Evolutionary conservation across 2,329 filamentous ascomycete species (phyloP).

Genomic region (Aspergillus niger): DNA sequence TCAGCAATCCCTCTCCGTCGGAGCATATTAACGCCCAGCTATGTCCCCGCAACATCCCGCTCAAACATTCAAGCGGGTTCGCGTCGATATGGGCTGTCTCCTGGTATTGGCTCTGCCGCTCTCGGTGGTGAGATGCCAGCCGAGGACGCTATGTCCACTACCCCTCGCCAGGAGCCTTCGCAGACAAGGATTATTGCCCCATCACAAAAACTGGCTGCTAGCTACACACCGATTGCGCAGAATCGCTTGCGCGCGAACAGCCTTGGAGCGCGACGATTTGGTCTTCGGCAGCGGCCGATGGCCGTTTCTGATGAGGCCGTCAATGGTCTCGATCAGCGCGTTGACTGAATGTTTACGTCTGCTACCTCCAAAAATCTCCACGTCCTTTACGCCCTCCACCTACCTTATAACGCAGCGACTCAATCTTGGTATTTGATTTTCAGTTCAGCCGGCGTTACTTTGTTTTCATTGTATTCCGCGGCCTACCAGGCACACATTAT

Average conservation of each 20-base stretch:
- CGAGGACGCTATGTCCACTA: slow-evolving; percentile 23
- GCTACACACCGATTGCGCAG: slow-evolving; percentile 43
- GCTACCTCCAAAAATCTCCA: slow-evolving; percentile 12
- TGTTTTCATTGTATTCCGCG: slow-evolving; percentile 4
- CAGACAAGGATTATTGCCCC: slow-evolving; percentile 38
- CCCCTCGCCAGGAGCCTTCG: slow-evolving; percentile 26
- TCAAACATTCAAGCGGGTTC: slow-evolving; percentile 46
- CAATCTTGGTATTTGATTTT: slow-evolving; percentile 23
- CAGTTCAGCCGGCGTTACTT: slow-evolving; percentile 25
- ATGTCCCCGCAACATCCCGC: slow-evolving; percentile 39
- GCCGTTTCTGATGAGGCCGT: slow-evolving; percentile 27
- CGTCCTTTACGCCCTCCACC: slow-evolving; percentile 17
- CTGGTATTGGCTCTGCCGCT: slow-evolving; percentile 12
- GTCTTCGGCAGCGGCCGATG: slow-evolving; percentile 34
- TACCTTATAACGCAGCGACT: slow-evolving; percentile 28
- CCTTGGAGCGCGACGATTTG: slow-evolving; percentile 38
- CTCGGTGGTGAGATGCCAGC: slow-evolving; percentile 21
- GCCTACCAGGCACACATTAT: slow-evolving; percentile 3
- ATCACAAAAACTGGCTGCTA: slow-evolving; percentile 39
- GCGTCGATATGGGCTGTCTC: slow-evolving; percentile 40
- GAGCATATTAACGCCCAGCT: slow-evolving; percentile 36
- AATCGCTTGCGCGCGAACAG: slow-evolving; percentile 41
- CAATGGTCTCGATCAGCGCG: slow-evolving; percentile 34
- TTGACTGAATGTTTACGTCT: slow-evolving; percentile 28
- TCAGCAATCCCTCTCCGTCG: slow-evolving; percentile 42